phyloP scores from a whole-genome alignment of 495 filamentous ascomycete genomes.

The Collariella sp. region DNA sequence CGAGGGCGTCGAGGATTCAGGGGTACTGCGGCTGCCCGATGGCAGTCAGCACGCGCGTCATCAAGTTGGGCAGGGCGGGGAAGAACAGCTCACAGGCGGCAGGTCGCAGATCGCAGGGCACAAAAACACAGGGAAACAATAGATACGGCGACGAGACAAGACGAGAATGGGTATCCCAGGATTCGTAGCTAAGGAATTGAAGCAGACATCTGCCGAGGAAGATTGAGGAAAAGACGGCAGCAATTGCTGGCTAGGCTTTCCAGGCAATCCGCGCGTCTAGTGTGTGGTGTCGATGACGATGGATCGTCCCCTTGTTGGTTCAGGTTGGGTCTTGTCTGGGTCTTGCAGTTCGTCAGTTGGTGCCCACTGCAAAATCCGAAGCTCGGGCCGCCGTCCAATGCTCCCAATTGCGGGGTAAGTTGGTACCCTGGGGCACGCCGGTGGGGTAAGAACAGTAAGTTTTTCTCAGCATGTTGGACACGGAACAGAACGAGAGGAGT shows the following conservation, averaged over 20 bases:
- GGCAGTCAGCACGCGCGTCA: neutral
- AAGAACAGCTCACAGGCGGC: neutral
- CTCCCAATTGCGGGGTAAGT: too few species aligned
- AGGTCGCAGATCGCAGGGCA: too few species aligned
- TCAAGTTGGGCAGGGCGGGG: neutral
- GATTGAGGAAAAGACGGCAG: neutral
- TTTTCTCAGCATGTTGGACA: too few species aligned
- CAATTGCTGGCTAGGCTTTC: neutral
- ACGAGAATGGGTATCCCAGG: too few species aligned
- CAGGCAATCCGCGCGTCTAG: neutral
- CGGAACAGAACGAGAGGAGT: too few species aligned
- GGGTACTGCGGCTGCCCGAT: neutral
- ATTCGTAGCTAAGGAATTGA: too few species aligned
- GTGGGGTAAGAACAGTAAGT: too few species aligned
- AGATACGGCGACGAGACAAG: too few species aligned
- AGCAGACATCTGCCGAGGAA: neutral
- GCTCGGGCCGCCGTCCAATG: constrained; percentile 10
- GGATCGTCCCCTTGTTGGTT: neutral
- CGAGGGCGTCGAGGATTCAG: neutral
- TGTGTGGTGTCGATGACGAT: constrained; percentile 14
- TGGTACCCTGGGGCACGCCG: too few species aligned
- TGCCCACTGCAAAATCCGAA: constrained; percentile 11
- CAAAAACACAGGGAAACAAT: too few species aligned
- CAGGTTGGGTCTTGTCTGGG: neutral
- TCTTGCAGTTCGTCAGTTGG: neutral